A percentile compares a stretch with the other conserved stretches of the same genome.
These are phyloP conservation scores for Cladosporium sp. DNA, from an alignment of 2,329 filamentous ascomycete species.

Conservation along the genomic window DNA sequence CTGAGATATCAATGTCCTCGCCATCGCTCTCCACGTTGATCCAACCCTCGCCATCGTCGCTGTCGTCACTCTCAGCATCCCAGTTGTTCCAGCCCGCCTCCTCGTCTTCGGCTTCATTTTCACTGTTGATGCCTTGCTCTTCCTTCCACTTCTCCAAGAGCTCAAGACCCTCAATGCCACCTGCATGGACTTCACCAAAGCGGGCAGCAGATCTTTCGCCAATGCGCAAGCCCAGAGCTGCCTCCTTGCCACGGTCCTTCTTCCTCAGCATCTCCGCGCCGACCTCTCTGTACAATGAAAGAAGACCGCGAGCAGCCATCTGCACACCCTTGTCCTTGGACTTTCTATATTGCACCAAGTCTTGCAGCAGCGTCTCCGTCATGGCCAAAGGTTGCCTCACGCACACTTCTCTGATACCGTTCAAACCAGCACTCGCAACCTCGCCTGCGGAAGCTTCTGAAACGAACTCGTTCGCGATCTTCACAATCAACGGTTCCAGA, in stretches of 20 bases:
- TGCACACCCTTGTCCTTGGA: constrained; percentile 99
- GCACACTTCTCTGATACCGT: constrained; percentile 92
- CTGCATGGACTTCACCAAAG: constrained; percentile 76
- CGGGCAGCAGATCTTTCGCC: constrained; percentile 72
- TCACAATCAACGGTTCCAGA: constrained; percentile 83
- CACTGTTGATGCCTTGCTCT: constrained; percentile 67
- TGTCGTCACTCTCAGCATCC: constrained; percentile 59
- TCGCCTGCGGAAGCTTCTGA: constrained; percentile 89
- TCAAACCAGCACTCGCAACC: constrained; percentile 86
- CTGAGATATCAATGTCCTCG: constrained; percentile 68
- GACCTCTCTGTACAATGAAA: constrained; percentile 88
- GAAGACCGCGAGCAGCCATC: constrained; percentile 92
- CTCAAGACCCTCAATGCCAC: constrained; percentile 87
- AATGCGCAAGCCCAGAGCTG: constrained; percentile 72
- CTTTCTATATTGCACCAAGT: constrained; percentile 92
- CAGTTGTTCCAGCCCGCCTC: constrained; percentile 53
- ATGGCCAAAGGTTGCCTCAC: constrained; percentile 91
- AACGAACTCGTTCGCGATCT: constrained; percentile 98
- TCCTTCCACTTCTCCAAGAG: constrained; percentile 91
- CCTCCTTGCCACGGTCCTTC: constrained; percentile 86
- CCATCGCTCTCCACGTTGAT: constrained; percentile 82
- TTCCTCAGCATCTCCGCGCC: constrained; percentile 85
- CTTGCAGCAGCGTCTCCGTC: constrained; percentile 91
- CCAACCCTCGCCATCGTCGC: constrained; percentile 81
- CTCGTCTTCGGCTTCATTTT: constrained; percentile 52